These are phyloP conservation scores for Saturnispora zaruensis DNA, from an alignment of 805 yeast genomes.

Conservation along the genomic window DNA sequence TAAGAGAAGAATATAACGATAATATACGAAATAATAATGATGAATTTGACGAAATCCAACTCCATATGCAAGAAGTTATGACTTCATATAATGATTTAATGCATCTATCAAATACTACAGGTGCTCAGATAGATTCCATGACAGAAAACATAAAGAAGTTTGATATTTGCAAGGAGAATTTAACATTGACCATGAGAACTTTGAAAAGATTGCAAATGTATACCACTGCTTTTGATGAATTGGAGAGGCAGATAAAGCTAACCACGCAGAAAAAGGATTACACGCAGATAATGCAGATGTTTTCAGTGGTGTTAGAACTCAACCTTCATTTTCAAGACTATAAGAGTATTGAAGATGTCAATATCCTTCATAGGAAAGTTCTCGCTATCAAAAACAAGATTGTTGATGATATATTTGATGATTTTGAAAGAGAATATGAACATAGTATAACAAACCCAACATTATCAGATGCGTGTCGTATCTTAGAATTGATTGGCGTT, in stretches of 20 bases:
- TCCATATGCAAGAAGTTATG: conserved; percentile 35
- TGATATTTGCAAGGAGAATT: conserved; percentile 76
- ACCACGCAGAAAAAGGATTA: conserved; percentile 28
- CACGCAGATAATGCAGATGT: conserved; percentile 46
- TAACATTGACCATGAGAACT: conserved; percentile 78
- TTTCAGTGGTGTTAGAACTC: conserved; percentile 67
- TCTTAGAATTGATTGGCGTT: conserved; percentile 56
- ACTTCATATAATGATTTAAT: conserved; percentile 40
- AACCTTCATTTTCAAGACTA: conserved; percentile 68
- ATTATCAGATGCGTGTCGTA: conserved; percentile 57
- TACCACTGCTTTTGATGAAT: conserved; percentile 59
- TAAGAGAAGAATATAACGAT: conserved; percentile 30
- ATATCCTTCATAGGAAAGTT: conserved; percentile 52
- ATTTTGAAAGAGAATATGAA: conserved; percentile 49
- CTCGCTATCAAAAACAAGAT: conserved; percentile 50
- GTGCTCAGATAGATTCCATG: conserved; percentile 52
- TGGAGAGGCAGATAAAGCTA: conserved; percentile 38
- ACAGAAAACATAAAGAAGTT: conserved; percentile 70
- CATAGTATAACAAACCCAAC: conserved; percentile 30
- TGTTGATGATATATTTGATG: conserved; percentile 62
- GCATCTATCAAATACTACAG: conserved; percentile 44
- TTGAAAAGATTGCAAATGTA: conserved; percentile 83
- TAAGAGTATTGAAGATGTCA: conserved; percentile 75
- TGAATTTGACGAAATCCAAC: conserved; percentile 20
- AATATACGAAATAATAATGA: not conserved